phyloP scores from a whole-genome alignment of 2,329 filamentous ascomycete species.

The Alternaria sp. region DNA sequence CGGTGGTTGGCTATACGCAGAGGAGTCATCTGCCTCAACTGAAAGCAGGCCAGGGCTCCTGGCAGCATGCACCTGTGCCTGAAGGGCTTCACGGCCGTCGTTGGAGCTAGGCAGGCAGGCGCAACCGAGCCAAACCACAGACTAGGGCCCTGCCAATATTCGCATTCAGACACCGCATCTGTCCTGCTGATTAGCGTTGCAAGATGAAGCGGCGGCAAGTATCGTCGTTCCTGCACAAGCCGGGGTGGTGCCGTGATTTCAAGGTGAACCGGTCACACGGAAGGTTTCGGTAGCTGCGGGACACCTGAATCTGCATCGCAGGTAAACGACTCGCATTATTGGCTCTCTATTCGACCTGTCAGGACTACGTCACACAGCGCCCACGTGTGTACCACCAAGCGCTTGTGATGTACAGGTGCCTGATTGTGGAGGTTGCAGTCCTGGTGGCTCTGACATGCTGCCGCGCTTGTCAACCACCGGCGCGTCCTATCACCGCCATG shows the following conservation, averaged over 20 bases:
- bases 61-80: conserved; percentile 1
- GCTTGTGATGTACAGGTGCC: conserved; percentile 9
- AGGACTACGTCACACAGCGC: conserved; percentile 18
- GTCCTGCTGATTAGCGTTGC: not conserved
- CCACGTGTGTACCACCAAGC: not conserved
- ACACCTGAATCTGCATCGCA: conserved; percentile 9
- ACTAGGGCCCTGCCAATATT: conserved; percentile 12
- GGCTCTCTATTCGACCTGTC: conserved; percentile 4
- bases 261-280: conserved; percentile 22
- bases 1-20: conserved; percentile 8
- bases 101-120: conserved; percentile 5
- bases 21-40: conserved; percentile 15
- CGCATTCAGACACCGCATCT: conserved; percentile 8
- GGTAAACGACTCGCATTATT: conserved; percentile 5
- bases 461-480: conserved; percentile 1
- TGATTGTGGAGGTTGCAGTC: conserved; percentile 8
- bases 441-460: conserved; percentile 4
- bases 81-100: not conserved
- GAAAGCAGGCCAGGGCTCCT: conserved; percentile 1
- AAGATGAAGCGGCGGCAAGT: conserved; percentile 1
- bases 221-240: conserved; percentile 9
- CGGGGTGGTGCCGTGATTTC: conserved; percentile 6
- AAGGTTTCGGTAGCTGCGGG: conserved; percentile 20
- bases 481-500: conserved; percentile 2
- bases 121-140: conserved; percentile 7